These are phyloP conservation scores for Epichloe festucae DNA, from an alignment of 2,329 filamentous ascomycete species.

Conservation along the genomic window DNA sequence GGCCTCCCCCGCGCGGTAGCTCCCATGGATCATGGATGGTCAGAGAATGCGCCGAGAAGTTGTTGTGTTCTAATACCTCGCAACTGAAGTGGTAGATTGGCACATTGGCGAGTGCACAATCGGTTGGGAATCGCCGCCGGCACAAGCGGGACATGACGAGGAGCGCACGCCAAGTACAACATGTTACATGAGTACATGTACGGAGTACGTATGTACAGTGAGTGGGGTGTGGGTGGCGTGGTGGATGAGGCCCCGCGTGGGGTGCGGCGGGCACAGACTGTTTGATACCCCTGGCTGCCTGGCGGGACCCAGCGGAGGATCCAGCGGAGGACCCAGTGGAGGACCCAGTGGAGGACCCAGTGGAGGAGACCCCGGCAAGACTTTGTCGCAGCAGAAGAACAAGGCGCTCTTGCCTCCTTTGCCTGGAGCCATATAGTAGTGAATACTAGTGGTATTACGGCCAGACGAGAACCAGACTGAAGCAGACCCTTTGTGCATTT, in stretches of 20 bases:
- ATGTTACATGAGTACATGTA: too few relatives aligned
- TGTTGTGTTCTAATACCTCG: too few relatives aligned
- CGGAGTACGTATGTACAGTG: too few relatives aligned
- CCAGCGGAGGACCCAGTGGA: not conserved
- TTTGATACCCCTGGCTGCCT: not conserved
- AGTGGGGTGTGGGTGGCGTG: too few relatives aligned
- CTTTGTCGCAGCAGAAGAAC: not conserved
- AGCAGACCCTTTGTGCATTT: slow-evolving; percentile 1
- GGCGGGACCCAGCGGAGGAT: not conserved
- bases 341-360: not conserved
- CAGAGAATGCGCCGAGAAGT: not conserved
- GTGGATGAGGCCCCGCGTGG: not conserved
- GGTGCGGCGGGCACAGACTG: not conserved
- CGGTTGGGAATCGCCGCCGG: too few relatives aligned
- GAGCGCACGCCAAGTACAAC: too few relatives aligned
- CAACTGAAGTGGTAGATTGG: too few relatives aligned
- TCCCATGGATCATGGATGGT: not conserved
- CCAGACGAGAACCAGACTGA: not conserved
- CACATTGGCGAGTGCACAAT: too few relatives aligned
- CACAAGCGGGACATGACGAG: too few relatives aligned
- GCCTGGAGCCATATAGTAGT: too few relatives aligned
- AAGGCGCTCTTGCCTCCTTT: not conserved
- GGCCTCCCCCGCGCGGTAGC: not conserved
- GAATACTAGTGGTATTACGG: too few relatives aligned
- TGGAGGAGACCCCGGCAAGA: not conserved